Conservation (phyloP, 1,284 basidiomycete species). For the Heterobasidion occidentale region DNA sequence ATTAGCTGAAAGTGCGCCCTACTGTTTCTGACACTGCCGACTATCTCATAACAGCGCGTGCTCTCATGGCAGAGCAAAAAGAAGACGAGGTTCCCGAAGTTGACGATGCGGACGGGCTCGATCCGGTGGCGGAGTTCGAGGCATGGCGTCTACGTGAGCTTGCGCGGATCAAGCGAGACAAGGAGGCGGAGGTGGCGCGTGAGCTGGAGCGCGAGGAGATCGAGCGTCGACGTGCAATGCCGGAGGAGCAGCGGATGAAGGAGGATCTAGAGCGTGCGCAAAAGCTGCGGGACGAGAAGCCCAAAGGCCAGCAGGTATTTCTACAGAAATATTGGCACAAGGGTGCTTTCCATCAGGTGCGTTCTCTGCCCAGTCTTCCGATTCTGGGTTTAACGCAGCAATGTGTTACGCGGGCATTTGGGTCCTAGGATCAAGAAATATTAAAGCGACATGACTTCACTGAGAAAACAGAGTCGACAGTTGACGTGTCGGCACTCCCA, state of each 20-base stretch:
- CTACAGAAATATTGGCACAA: constrained; percentile 99
- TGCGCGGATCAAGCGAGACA: constrained; percentile 84
- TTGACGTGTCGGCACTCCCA: constrained; percentile 84
- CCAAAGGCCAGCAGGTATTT: constrained; percentile 86
- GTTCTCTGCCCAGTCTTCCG: constrained; percentile 11
- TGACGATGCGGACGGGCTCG: constrained; percentile 92
- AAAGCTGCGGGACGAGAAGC: constrained; percentile 74
- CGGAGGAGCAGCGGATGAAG: constrained; percentile 84
- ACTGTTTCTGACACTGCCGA: not conserved
- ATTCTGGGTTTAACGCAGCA: not conserved
- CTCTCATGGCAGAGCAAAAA: constrained; percentile 62
- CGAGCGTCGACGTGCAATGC: constrained; percentile 83
- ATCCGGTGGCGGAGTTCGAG: constrained; percentile 89
- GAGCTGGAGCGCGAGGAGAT: constrained; percentile 87
- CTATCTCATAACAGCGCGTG: constrained; percentile 2
- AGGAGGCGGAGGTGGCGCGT: constrained; percentile 70
- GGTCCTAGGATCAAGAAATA: constrained; percentile 76
- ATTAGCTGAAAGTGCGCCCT: constrained; percentile 66
- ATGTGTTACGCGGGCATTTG: constrained; percentile 1
- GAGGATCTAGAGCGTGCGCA: constrained; percentile 88
- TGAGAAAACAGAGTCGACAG: constrained; percentile 78
- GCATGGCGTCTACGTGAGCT: constrained; percentile 94
- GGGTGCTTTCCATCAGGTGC: constrained; percentile 93
- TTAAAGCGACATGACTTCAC: constrained; percentile 82
- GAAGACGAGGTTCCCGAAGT: constrained; percentile 79